These are phyloP conservation scores for Abrus precatorius DNA, from an alignment of 306 rosid genomes.

Conservation along the genomic window DNA sequence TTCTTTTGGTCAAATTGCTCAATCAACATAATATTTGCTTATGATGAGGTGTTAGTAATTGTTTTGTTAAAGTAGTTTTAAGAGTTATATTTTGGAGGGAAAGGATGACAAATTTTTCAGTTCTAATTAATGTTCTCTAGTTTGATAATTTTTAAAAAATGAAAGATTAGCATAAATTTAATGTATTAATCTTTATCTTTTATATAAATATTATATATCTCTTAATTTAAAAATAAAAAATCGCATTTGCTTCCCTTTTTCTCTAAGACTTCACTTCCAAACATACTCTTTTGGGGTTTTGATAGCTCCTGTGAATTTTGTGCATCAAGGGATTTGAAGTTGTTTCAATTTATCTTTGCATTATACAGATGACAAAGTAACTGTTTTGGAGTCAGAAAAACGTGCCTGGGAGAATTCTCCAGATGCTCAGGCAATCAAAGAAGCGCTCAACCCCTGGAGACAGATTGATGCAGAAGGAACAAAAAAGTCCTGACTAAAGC, in stretches of 20 bases:
- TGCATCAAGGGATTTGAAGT: conserved; percentile 33
- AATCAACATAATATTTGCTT: neutral
- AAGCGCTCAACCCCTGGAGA: conserved; percentile 67
- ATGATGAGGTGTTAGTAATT: neutral
- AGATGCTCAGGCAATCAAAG: conserved; percentile 76
- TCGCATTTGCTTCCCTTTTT: no score
- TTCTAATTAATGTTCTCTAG: no score
- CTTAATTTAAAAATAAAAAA: no score
- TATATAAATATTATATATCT: no score
- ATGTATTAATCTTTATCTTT: no score
- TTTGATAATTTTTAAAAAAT: no score
- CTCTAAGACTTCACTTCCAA: no score
- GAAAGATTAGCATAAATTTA: no score
- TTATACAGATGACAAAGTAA: conserved; percentile 85
- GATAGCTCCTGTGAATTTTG: neutral
- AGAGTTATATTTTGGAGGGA: no score
- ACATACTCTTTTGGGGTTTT: neutral
- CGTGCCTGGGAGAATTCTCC: conserved; percentile 83
- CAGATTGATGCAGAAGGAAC: conserved; percentile 47
- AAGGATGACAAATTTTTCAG: no score
- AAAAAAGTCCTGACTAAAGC: conserved; percentile 46
- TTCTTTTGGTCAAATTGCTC: conserved; percentile 24
- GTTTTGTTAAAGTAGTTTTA: neutral
- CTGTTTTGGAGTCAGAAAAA: conserved; percentile 86
- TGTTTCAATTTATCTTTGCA: conserved; percentile 34